A percentile compares a stretch with the other conserved stretches of the same genome.
phyloP scores from a whole-genome alignment of 495 filamentous ascomycete genomes.

The Penicillium coffeae region DNA sequence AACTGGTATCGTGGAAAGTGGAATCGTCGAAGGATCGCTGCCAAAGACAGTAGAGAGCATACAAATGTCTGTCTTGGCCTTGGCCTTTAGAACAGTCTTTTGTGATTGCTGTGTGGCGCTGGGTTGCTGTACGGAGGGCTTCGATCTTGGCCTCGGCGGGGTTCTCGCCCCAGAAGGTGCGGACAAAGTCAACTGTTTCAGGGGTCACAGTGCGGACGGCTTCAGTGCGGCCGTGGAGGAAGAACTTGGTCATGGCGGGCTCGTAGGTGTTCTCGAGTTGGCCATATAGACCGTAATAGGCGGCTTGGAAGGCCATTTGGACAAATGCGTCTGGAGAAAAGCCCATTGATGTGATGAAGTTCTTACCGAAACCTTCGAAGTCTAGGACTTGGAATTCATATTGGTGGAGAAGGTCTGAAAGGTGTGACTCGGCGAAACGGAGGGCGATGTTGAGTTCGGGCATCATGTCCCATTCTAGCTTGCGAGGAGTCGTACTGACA shows the following conservation, averaged over 20 bases:
- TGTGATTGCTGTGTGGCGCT: conserved; percentile 75
- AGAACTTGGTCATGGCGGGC: conserved; percentile 96
- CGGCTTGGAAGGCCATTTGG: conserved; percentile 98
- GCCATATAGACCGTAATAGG: conserved; percentile 96
- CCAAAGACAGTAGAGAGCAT: conserved; percentile 94
- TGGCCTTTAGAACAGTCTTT: conserved; percentile 86
- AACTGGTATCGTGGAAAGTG: conserved; percentile 55
- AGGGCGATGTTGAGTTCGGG: conserved; percentile 89
- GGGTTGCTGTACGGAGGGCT: conserved; percentile 74
- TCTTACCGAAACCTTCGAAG: conserved; percentile 87
- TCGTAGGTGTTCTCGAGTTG: conserved; percentile 93
- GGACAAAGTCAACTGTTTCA: conserved; percentile 80
- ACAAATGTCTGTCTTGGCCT: conserved; percentile 91
- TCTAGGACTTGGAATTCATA: conserved; percentile 94
- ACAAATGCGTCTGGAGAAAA: conserved; percentile 97
- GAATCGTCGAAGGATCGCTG: conserved; percentile 79
- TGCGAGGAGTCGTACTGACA: conserved; percentile 89
- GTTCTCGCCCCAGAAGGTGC: conserved; percentile 92
- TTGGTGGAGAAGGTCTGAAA: conserved; percentile 93
- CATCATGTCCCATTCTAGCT: conserved; percentile 96
- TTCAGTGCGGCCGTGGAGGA: conserved; percentile 89
- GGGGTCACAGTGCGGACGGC: conserved; percentile 82
- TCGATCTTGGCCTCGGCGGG: conserved; percentile 79
- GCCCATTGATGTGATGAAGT: conserved; percentile 94
- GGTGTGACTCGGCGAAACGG: conserved; percentile 89